phyloP scores from a whole-genome alignment of 2,329 filamentous ascomycete species.

The Pseudogymnoascus sp. region DNA sequence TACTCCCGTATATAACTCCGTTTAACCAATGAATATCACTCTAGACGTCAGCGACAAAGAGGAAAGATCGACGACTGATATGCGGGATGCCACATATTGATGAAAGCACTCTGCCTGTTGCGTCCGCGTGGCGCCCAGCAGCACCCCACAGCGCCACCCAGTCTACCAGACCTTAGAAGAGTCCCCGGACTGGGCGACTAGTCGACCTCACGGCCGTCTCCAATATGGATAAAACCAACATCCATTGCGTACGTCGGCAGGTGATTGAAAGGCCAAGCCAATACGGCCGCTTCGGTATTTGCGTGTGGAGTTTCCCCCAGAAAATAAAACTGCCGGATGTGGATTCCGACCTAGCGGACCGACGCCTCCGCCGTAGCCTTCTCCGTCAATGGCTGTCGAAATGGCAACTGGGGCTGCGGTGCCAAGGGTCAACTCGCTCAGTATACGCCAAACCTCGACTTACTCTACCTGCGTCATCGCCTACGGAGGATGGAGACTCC shows the following conservation, averaged over 20 bases:
- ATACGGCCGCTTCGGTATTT: not conserved
- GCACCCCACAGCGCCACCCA: not conserved
- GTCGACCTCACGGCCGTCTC: not conserved
- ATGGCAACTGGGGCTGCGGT: not conserved
- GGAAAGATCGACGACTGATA: not conserved
- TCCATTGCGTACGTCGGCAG: not conserved
- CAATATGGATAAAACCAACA: not conserved
- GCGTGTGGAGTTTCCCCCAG: not conserved
- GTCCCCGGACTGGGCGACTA: not conserved
- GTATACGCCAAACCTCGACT: not conserved
- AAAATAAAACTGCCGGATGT: not conserved
- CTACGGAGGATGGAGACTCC: not conserved
- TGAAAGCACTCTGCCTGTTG: not conserved
- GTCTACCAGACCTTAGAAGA: not conserved
- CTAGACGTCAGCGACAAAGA: conserved; percentile 1
- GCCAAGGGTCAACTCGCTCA: not conserved
- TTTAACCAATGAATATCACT: not conserved
- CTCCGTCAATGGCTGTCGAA: not conserved
- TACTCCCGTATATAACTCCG: conserved; percentile 1
- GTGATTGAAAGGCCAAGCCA: conserved; percentile 1
- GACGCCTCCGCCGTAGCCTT: not conserved
- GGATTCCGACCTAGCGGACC: not conserved
- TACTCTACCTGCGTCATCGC: not conserved
- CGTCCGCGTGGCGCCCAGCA: not conserved
- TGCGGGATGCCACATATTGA: not conserved